phyloP scores from a whole-genome alignment of 2,329 filamentous ascomycete genomes.

The Trichoderma sp. region DNA sequence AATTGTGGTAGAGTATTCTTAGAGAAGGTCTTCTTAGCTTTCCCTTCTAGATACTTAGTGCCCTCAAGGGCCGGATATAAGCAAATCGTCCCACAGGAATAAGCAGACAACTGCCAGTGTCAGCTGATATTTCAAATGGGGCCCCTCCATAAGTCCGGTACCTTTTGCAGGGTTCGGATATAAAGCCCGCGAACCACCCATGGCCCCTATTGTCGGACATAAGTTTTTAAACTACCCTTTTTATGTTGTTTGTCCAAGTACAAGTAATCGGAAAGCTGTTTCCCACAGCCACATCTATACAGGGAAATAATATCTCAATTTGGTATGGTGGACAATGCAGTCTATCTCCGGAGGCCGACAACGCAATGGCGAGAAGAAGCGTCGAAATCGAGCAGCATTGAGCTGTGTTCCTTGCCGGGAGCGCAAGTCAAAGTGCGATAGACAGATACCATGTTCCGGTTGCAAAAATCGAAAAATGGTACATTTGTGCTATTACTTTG shows the following conservation, averaged over 20 bases:
- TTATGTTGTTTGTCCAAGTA: background rate
- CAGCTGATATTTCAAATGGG: background rate
- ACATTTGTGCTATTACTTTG: background rate
- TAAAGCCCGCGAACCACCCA: background rate
- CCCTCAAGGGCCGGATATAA: background rate
- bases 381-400: background rate
- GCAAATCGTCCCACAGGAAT: background rate
- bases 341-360: background rate
- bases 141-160: background rate
- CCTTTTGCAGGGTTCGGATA: background rate
- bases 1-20: background rate
- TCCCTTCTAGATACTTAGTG: background rate
- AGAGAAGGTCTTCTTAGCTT: background rate
- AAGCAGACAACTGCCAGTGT: background rate
- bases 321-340: background rate
- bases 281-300: background rate
- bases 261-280: background rate
- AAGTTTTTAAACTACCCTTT: background rate
- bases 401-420: background rate
- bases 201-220: background rate
- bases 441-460: background rate
- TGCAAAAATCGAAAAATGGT: background rate
- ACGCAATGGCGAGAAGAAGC: background rate
- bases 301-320: background rate
- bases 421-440: background rate